These are phyloP conservation scores for Centrapalus pauciflorus DNA, from an alignment of 129 eudicot genomes.

Conservation along the genomic window DNA sequence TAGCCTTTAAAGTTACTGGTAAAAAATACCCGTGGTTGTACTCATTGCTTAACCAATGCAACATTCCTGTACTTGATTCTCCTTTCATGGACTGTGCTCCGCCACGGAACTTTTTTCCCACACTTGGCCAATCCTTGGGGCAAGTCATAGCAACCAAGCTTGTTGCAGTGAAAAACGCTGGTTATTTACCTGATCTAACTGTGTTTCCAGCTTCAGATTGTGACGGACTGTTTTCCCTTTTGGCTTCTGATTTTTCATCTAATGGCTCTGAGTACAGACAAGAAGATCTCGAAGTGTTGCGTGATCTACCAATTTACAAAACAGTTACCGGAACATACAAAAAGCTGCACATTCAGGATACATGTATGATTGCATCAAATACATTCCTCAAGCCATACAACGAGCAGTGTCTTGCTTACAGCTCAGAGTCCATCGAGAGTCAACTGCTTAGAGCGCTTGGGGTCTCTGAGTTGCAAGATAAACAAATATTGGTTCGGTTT, in stretches of 20 bases:
- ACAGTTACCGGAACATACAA: constrained; percentile 75
- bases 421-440: constrained; percentile 50
- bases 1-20: constrained; percentile 42
- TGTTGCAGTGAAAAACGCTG: constrained; percentile 80
- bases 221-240: constrained; percentile 61
- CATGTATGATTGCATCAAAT: constrained; percentile 66
- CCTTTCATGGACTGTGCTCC: constrained; percentile 84
- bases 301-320: constrained; percentile 77
- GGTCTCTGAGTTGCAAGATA: constrained; percentile 73
- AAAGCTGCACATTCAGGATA: constrained; percentile 46
- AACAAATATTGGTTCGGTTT: constrained; percentile 76
- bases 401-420: constrained; percentile 62
- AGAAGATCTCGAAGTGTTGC: constrained; percentile 73
- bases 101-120: constrained; percentile 54
- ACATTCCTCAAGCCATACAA: constrained; percentile 76
- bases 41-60: constrained; percentile 82
- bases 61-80: constrained; percentile 72
- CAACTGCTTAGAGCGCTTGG: constrained; percentile 75
- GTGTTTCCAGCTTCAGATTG: constrained; percentile 56
- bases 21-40: constrained; percentile 78
- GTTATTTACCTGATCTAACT: constrained; percentile 73
- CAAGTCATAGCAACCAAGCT: constrained; percentile 75
- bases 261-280: constrained; percentile 57
- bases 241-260: constrained; percentile 70
- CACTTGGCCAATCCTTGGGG: constrained; percentile 59